Conservation (phyloP, 129 eudicot species). For the Artemisia annua region DNA sequence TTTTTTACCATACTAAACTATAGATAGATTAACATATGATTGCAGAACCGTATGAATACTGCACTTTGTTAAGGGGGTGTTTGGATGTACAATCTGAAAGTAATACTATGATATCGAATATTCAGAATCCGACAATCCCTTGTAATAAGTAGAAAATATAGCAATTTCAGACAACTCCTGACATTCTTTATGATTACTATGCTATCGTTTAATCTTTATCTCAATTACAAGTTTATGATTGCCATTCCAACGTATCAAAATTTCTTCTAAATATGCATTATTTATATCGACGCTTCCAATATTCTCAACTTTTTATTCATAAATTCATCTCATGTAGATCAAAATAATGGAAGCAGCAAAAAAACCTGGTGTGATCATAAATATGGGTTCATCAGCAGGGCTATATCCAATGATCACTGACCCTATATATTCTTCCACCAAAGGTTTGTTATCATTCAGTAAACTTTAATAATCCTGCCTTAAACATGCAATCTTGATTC, state of each 20-base stretch:
- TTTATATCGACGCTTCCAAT: neutral
- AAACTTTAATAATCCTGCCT: neutral
- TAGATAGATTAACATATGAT: neutral
- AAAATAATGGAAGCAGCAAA: constrained; percentile 69
- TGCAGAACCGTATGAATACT: neutral
- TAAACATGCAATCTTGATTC: neutral
- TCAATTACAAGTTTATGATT: neutral
- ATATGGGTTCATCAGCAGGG: constrained; percentile 86
- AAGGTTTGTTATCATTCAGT: constrained; percentile 51
- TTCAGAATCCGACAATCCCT: too few relatives aligned
- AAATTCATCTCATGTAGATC: constrained; percentile 42
- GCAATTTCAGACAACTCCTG: too few relatives aligned
- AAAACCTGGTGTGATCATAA: constrained; percentile 76
- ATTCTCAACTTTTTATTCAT: too few relatives aligned
- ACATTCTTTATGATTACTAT: too few relatives aligned
- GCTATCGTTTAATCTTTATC: neutral
- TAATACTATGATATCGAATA: neutral
- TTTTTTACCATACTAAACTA: neutral
- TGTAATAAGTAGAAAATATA: too few relatives aligned
- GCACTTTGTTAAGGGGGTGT: neutral
- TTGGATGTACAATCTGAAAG: neutral
- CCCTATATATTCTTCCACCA: constrained; percentile 83
- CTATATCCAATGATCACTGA: constrained; percentile 70
- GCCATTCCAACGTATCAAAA: neutral
- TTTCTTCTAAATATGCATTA: neutral